These are phyloP conservation scores for Somion occarium DNA, from an alignment of 1,284 basidiomycete species.

Conservation along the genomic window DNA sequence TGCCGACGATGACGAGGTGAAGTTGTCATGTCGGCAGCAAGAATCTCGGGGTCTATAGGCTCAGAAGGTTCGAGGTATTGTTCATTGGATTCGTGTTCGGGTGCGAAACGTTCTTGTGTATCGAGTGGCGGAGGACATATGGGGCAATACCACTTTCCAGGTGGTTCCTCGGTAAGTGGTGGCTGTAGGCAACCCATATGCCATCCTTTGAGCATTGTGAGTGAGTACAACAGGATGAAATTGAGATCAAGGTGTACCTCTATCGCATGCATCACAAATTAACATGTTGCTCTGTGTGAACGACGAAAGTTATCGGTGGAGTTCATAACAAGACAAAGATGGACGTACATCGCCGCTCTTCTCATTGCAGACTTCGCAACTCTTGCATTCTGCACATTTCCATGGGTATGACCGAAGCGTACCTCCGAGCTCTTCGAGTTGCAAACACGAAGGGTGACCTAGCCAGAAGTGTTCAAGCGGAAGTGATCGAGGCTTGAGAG, in stretches of 20 bases:
- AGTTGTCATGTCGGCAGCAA: conserved; percentile 8
- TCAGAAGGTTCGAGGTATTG: conserved; percentile 2
- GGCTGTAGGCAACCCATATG: conserved; percentile 87
- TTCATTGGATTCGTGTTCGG: conserved; percentile 8
- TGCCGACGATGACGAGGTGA: background rate
- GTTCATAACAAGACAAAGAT: background rate
- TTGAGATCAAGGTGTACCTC: conserved; percentile 45
- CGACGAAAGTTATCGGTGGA: conserved; percentile 10
- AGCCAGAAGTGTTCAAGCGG: background rate
- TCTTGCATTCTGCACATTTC: conserved; percentile 93
- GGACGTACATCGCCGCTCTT: conserved; percentile 87
- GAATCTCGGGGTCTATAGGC: conserved; percentile 5
- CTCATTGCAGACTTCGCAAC: conserved; percentile 81
- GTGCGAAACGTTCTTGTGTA: conserved; percentile 15
- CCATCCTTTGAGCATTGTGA: conserved; percentile 55
- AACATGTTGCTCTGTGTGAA: conserved; percentile 68
- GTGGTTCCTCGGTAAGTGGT: conserved; percentile 64
- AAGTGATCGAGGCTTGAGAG: conserved; percentile 5
- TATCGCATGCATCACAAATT: conserved; percentile 93
- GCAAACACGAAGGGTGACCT: conserved; percentile 82
- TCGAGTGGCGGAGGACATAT: conserved; percentile 44
- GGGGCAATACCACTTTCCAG: conserved; percentile 76
- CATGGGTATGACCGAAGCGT: conserved; percentile 72
- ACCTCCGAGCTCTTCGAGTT: conserved; percentile 45
- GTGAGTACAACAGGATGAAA: conserved; percentile 10